Conservation (phyloP, 352 stramenopile genomes). For the Phytopythium boreale region DNA sequence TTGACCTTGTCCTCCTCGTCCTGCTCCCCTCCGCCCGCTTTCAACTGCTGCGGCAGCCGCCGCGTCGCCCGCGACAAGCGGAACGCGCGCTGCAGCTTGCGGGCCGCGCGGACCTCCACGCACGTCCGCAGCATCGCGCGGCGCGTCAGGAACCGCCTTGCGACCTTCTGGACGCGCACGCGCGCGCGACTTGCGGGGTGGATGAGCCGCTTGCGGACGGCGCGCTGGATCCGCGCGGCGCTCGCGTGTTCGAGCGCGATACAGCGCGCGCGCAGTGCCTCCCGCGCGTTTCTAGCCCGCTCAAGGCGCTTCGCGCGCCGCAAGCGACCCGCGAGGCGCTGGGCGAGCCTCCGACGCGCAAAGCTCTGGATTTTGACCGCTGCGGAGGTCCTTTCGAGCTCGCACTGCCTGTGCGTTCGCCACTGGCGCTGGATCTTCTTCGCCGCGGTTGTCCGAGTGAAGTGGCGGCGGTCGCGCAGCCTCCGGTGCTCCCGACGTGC, state of each 20-base stretch:
- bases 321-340: background rate
- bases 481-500: slow-evolving; percentile 14
- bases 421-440: background rate
- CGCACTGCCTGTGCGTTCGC: background rate
- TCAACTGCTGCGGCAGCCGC: slow-evolving; percentile 33
- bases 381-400: background rate
- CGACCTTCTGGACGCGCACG: slow-evolving; percentile 30
- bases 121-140: slow-evolving; percentile 17
- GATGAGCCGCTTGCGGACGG: slow-evolving; percentile 25
- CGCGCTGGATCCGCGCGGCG: slow-evolving; percentile 38
- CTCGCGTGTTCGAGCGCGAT: slow-evolving; percentile 12
- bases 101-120: slow-evolving; percentile 23
- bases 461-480: background rate
- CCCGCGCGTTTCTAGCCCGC: background rate
- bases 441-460: background rate
- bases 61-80: slow-evolving; percentile 38
- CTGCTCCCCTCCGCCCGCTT: slow-evolving; percentile 4
- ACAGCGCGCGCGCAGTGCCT: background rate
- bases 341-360: background rate
- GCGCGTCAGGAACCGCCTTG: slow-evolving; percentile 37
- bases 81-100: slow-evolving; percentile 55
- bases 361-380: background rate
- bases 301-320: background rate
- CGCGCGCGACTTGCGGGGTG: background rate
- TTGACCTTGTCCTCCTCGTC: background rate